A percentile compares a stretch with the other conserved stretches of the same genome.
Evolutionary conservation across 345 rosid genomes (phyloP).

Genomic region (Eucalyptus marginata): DNA sequence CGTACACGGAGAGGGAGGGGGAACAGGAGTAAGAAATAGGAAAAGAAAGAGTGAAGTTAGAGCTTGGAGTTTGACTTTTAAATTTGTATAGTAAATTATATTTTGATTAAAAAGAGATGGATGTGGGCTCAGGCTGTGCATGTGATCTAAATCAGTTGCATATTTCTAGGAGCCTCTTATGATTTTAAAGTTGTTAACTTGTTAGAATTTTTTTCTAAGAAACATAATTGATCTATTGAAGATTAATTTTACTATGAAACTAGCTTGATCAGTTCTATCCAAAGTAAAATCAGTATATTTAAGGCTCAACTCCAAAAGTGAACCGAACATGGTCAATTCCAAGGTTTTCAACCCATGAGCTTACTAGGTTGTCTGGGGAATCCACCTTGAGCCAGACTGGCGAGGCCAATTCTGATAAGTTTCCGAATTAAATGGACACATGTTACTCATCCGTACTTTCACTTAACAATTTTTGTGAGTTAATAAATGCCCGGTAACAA

Average conservation of each 20-base stretch:
- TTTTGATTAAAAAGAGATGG: no score
- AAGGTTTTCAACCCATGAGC: neutral
- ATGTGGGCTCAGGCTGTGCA: neutral
- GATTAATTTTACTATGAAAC: neutral
- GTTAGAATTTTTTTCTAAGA: neutral
- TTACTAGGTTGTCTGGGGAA: neutral
- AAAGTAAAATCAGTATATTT: no score
- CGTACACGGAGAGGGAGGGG: neutral
- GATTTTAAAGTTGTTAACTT: neutral
- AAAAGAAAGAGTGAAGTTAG: neutral
- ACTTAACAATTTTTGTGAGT: neutral
- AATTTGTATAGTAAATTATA: neutral
- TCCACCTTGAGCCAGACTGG: rapidly evolving
- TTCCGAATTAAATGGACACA: neutral
- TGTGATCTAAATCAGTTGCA: neutral
- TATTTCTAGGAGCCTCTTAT: neutral
- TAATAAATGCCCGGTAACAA: rapidly evolving
- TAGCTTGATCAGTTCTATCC: rapidly evolving
- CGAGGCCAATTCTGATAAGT: neutral
- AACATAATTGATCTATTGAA: neutral
- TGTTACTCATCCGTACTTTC: neutral
- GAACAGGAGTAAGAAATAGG: no score
- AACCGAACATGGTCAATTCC: neutral
- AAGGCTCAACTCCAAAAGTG: neutral
- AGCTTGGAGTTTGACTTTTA: neutral